phyloP scores from a whole-genome alignment of 768 basidiomycete species.

The Kwoniella sp. region DNA sequence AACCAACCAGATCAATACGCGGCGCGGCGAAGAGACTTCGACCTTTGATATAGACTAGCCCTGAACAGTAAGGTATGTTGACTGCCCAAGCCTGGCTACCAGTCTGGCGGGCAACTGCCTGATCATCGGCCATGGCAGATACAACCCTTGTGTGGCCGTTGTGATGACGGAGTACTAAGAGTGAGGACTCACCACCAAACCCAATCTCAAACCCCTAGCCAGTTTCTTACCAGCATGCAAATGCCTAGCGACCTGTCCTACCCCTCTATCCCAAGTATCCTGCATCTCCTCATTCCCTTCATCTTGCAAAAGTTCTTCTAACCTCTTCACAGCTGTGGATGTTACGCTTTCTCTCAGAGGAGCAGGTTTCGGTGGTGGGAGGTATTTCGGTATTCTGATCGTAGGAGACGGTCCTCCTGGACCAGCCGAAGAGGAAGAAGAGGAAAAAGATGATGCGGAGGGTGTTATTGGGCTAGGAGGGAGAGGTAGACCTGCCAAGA shows the following conservation, averaged over 20 bases:
- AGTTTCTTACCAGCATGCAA: constrained; percentile 34
- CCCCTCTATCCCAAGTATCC: constrained; percentile 35
- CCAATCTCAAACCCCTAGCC: constrained; percentile 34
- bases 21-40: too few species aligned
- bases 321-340: constrained; percentile 23
- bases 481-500: constrained; percentile 31
- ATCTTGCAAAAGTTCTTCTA: constrained; percentile 33
- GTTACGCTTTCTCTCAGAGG: not conserved
- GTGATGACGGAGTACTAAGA: too few species aligned
- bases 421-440: not conserved
- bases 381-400: constrained; percentile 21
- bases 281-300: constrained; percentile 35
- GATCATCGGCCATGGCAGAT: too few species aligned
- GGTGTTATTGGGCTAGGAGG: constrained; percentile 1
- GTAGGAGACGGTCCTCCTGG: not conserved
- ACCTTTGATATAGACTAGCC: too few species aligned
- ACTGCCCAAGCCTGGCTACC: too few species aligned
- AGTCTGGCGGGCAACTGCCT: too few species aligned
- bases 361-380: constrained; percentile 23
- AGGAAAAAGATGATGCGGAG: constrained; percentile 4
- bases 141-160: too few species aligned
- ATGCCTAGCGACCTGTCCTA: constrained; percentile 23
- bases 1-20: too few species aligned
- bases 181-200: constrained; percentile 39
- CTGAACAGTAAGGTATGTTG: too few species aligned